These are phyloP conservation scores for Lathyrus aphaca DNA, from an alignment of 306 rosid genomes.

Conservation along the genomic window DNA sequence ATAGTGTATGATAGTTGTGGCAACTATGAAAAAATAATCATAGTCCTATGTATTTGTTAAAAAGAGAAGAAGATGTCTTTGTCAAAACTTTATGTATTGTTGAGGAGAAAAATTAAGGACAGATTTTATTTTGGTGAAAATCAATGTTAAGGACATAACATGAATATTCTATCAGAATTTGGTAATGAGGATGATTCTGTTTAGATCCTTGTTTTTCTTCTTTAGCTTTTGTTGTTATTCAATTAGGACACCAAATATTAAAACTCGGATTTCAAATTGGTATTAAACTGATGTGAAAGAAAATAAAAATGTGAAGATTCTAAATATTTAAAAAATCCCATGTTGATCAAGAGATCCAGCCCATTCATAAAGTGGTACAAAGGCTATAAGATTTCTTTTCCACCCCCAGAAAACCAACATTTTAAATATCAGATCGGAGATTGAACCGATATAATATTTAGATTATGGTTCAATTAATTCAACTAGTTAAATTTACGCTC, in stretches of 20 bases:
- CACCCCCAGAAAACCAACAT: too few relatives aligned
- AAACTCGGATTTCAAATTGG: background rate
- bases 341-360: background rate
- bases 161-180: background rate
- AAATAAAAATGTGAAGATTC: background rate
- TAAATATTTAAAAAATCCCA: background rate
- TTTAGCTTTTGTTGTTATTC: background rate
- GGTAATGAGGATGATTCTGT: constrained; percentile 15
- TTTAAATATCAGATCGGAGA: too few relatives aligned
- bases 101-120: background rate
- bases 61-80: background rate
- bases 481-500: too few relatives aligned
- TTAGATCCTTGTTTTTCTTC: background rate
- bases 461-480: too few relatives aligned
- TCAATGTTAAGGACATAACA: background rate
- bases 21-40: background rate
- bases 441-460: too few relatives aligned
- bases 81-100: background rate
- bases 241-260: background rate
- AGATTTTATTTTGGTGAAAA: too few relatives aligned
- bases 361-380: too few relatives aligned
- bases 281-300: too few relatives aligned
- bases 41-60: background rate
- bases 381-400: too few relatives aligned
- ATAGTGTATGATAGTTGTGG: background rate